Evolutionary conservation across 2,329 filamentous ascomycete genomes (phyloP).

Genomic region (Claviceps digitariae): DNA sequence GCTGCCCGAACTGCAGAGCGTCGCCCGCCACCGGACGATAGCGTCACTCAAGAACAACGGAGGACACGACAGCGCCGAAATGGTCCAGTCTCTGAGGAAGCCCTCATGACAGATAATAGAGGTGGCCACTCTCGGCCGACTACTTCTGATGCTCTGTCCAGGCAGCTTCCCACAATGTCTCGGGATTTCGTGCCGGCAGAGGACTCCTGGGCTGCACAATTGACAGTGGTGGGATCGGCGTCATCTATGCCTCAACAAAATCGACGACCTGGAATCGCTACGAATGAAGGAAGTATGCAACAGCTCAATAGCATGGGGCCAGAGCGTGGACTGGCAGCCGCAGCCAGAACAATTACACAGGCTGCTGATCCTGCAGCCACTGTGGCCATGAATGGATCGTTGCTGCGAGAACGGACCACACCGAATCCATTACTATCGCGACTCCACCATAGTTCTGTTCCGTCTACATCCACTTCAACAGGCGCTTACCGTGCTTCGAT

Average conservation of each 20-base stretch:
- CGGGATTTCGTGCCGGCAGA: background rate
- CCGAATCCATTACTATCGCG: background rate
- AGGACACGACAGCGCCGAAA: conserved; percentile 16
- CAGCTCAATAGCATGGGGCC: background rate
- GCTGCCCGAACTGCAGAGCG: conserved; percentile 9
- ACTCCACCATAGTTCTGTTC: background rate
- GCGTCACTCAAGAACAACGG: conserved; percentile 13
- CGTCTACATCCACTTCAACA: background rate
- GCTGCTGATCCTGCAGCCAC: background rate
- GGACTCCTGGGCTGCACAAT: background rate
- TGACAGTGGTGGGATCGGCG: background rate
- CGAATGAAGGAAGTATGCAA: background rate
- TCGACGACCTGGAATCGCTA: background rate
- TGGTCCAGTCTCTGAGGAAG: conserved; percentile 2
- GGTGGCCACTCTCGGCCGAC: background rate
- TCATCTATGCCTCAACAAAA: background rate
- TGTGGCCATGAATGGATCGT: conserved; percentile 3
- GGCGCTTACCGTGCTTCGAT: background rate
- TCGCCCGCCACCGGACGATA: conserved; percentile 17
- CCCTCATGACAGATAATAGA: background rate
- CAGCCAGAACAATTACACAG: background rate
- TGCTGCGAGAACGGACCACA: background rate
- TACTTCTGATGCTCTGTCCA: background rate
- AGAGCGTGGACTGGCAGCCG: background rate
- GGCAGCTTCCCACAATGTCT: background rate